Conservation (phyloP, 2,329 filamentous ascomycete species). For the Verticillium longisporum region DNA sequence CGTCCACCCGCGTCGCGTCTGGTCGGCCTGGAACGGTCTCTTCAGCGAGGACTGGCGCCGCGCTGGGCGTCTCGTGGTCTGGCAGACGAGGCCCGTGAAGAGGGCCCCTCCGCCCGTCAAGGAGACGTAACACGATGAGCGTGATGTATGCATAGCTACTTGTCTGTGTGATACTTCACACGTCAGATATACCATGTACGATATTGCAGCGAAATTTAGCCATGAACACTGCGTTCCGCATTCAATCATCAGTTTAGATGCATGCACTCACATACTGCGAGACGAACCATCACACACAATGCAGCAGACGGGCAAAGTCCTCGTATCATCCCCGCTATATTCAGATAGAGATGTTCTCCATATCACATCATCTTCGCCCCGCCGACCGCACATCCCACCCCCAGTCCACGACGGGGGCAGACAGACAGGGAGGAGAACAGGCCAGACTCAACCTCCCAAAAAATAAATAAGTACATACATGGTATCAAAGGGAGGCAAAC, state of each 20-base stretch:
- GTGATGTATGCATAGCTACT: not conserved
- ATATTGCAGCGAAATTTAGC: no score
- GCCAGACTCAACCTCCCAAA: not conserved
- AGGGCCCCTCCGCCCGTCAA: not conserved
- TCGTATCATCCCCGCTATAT: not conserved
- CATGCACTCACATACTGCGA: no score
- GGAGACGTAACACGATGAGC: not conserved
- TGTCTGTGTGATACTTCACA: not conserved
- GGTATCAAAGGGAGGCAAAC: not conserved
- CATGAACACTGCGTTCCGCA: no score
- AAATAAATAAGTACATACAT: no score
- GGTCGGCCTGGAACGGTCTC: conserved; percentile 52
- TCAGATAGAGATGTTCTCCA: not conserved
- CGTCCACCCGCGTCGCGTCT: conserved; percentile 39
- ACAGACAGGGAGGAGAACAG: not conserved
- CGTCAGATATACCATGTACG: not conserved
- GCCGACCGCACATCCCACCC: not conserved
- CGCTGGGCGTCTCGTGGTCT: conserved; percentile 50
- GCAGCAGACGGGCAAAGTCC: not conserved
- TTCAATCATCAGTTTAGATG: no score
- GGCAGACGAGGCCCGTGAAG: conserved; percentile 36
- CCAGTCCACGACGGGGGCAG: not conserved
- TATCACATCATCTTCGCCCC: not conserved
- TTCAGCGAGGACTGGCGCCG: conserved; percentile 57
- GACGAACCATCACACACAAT: no score